Conservation (phyloP, 2,329 filamentous ascomycete genomes). For the Ambrosiella beaveri region DNA sequence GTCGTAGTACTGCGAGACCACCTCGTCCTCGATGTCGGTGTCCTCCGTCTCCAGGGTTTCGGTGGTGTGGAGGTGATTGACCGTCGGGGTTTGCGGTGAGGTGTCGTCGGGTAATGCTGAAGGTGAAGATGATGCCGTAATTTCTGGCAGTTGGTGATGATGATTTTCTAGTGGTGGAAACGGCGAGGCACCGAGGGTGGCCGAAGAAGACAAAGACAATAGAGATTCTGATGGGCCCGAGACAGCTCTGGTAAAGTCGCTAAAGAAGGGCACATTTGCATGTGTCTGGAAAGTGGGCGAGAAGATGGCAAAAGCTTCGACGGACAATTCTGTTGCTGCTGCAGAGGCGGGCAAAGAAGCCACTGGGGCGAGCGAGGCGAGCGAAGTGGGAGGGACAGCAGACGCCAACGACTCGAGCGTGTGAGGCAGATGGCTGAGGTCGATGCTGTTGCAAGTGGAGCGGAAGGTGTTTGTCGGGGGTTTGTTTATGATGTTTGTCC, state of each 20-base stretch:
- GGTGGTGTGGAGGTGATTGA: background rate
- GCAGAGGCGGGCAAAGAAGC: background rate
- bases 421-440: background rate
- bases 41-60: background rate
- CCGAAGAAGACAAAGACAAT: constrained; percentile 2
- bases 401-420: background rate
- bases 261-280: constrained; percentile 6
- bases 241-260: constrained; percentile 6
- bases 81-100: background rate
- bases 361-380: background rate
- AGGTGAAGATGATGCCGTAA: background rate
- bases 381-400: background rate
- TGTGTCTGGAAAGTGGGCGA: constrained; percentile 8
- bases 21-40: constrained; percentile 8
- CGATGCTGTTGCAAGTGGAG: background rate
- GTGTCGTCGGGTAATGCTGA: background rate
- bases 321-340: background rate
- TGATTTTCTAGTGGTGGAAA: background rate
- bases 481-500: background rate
- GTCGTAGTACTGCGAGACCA: constrained; percentile 2
- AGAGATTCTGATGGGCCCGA: background rate
- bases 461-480: background rate
- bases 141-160: no score
- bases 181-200: background rate
- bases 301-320: constrained; percentile 5